Conservation (phyloP, 2,329 filamentous ascomycete genomes). For the Epichloe sibirici region DNA sequence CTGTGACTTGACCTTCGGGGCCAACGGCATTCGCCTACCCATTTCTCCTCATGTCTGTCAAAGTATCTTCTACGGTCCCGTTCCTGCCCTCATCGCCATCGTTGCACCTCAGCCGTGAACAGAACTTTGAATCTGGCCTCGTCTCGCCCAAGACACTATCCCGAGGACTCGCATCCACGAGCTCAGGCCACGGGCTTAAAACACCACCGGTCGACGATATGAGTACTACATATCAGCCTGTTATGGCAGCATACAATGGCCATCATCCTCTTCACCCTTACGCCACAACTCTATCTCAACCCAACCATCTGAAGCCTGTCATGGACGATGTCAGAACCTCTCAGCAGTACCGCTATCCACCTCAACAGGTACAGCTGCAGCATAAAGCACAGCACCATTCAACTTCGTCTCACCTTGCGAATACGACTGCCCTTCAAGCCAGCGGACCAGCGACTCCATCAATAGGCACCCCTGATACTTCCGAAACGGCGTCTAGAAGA, state of each 20-base stretch:
- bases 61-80: conserved; percentile 11
- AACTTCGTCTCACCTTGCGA: neutral
- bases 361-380: conserved; percentile 13
- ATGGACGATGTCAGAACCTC: conserved; percentile 22
- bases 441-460: conserved; percentile 27
- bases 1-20: neutral
- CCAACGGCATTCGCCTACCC: neutral
- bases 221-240: conserved; percentile 39
- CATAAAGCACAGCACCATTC: neutral
- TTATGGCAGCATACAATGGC: conserved; percentile 33
- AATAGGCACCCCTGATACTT: conserved; percentile 16
- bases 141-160: conserved; percentile 14
- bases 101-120: conserved; percentile 11
- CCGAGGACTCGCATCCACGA: conserved; percentile 10
- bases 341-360: conserved; percentile 20
- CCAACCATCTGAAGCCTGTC: conserved; percentile 18
- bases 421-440: conserved; percentile 20
- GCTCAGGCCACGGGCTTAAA: conserved; percentile 28
- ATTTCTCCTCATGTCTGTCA: conserved; percentile 17
- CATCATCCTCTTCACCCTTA: conserved; percentile 30
- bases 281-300: conserved; percentile 21
- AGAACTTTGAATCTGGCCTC: conserved; percentile 9
- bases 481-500: conserved; percentile 20
- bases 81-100: conserved; percentile 12
- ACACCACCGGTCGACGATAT: conserved; percentile 41